Percentiles rank a stretch among this genome's conserved stretches.
Conservation (phyloP, 2,329 filamentous ascomycete genomes). For the Cladosporium sp. region DNA sequence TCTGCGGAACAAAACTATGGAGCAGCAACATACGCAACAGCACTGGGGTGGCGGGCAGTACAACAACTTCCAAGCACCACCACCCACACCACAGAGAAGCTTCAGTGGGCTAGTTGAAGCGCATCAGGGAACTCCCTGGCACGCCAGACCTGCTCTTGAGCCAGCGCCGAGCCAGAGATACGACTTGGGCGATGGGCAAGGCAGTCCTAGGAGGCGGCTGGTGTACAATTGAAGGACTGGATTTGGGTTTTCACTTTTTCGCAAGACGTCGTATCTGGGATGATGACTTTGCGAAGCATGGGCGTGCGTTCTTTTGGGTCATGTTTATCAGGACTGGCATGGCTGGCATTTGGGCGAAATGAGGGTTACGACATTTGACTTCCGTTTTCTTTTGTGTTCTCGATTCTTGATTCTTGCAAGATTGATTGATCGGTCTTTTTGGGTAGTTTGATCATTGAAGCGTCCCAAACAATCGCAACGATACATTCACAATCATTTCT, state of each 20-base stretch:
- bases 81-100: slow-evolving; percentile 38
- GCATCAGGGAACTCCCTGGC: slow-evolving; percentile 35
- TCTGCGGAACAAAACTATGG: slow-evolving; percentile 48
- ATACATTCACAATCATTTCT: neutral
- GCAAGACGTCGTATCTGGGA: neutral
- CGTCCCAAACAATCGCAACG: neutral
- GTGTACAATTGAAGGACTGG: slow-evolving; percentile 33
- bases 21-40: slow-evolving; percentile 30
- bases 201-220: slow-evolving; percentile 39
- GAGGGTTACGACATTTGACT: neutral
- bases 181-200: slow-evolving; percentile 36
- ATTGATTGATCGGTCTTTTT: neutral
- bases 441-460: neutral
- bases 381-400: neutral
- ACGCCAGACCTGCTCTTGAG: slow-evolving; percentile 32
- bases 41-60: neutral
- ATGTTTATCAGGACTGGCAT: neutral
- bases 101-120: slow-evolving; percentile 32
- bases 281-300: neutral
- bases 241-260: neutral
- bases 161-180: slow-evolving; percentile 36
- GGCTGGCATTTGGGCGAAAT: neutral
- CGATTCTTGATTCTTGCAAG: neutral
- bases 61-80: slow-evolving; percentile 27
- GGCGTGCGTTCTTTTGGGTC: neutral